Base-by-base conservation (phyloP, 495 filamentous ascomycete genomes). In the Cercophora newfieldiana region DNA sequence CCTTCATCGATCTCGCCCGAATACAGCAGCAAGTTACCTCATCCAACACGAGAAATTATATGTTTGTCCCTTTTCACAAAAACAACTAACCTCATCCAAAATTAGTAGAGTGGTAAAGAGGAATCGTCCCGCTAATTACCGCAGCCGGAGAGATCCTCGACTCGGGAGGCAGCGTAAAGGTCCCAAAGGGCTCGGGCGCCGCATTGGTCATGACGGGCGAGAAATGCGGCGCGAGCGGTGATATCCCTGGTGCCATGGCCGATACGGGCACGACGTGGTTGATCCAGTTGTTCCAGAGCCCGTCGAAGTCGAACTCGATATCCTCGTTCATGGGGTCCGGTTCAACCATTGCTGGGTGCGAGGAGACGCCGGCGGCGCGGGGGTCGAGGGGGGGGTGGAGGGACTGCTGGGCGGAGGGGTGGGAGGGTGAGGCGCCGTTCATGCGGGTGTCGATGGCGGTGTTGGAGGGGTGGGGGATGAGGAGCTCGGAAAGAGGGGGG, bases 291-390 rank as follows among this genome's bases (percentile, higher is more conserved):
- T 79, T 75, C 86, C 84, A 87, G 50, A 87, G 66, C n/a, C 73
- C 76, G 64, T 86, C 83, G 48, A 88, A 85, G 48, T 87, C 81
- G 58, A 87, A 82, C 57, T 83, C 80, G 19, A 80, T 76, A 31
- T 85, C 83, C 14, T 71, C 67, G 10, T 74, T 69, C 21, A 63
- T 62, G 18, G 67, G 64, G 8, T 73, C 72, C 1, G 67, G 58
- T 49, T 61, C 51, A 3, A 65, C 67, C 2, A 66, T 47, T 2
- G 67, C 54, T 19, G 70, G 66, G 21, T 68, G 65, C 8, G 64
- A 59, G 14, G 71, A 67, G n/a, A 65, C 16, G 51, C 68, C 68
- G 24, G 61, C 50, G 7, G 61, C 50, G 7, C 69, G 67, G 25
- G 53, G 8, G 5, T 56, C 60, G 37, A 60, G 8, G 18, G 54